Evolutionary conservation across 129 eudicot genomes (phyloP), one percentile per base, ranked within the genome.

Genomic region (Artemisia argyi): DNA sequence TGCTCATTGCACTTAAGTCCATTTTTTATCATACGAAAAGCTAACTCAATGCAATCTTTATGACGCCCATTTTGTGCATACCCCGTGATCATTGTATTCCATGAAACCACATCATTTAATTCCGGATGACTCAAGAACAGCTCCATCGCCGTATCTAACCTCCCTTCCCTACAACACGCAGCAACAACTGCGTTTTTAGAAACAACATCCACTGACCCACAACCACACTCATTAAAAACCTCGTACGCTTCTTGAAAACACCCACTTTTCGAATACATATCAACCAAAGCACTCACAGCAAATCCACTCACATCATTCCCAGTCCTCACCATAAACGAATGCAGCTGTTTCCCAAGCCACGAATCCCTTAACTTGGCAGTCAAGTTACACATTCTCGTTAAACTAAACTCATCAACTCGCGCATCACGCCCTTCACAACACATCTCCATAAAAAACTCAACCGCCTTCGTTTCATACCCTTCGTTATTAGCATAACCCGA

Each of bases 211-310:
- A 82, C 68, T 11, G 69, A 66, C 50, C 68, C 81, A 14, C 55
- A 52, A 63, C 51, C 39, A 62, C 82, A 60, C 61, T 82, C 87
- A 63, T 88, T 61, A 80, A 84, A 89, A 30, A 72, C 94, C 52
- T 62, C 77, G 60, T 68, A 84, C 2, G 91, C 87, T 62, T 90
- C 99, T 12, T 32, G 15, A 83, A 88, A 90, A 24, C 85, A 85
- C 81, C 92, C 89, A 61, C 86, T 83, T 82, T 90, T 94, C 0
- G 99, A 94, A 72, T 94, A 94, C 99, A 94, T 94, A 52, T 88
- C 96, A 55, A 90, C 71, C 11, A 94, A 65, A 39, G 97, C 83
- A 81, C 96, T 94, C 50, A 79, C 79, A 2, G 93, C 84, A 72
- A 90, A 94, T 63, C 67, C 66, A 42, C 84, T 88, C 16, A 60